Evolutionary conservation across 768 basidiomycete species (phyloP), one percentile per base, ranked within the genome.

Genomic region (Naematelia aurantialba): DNA sequence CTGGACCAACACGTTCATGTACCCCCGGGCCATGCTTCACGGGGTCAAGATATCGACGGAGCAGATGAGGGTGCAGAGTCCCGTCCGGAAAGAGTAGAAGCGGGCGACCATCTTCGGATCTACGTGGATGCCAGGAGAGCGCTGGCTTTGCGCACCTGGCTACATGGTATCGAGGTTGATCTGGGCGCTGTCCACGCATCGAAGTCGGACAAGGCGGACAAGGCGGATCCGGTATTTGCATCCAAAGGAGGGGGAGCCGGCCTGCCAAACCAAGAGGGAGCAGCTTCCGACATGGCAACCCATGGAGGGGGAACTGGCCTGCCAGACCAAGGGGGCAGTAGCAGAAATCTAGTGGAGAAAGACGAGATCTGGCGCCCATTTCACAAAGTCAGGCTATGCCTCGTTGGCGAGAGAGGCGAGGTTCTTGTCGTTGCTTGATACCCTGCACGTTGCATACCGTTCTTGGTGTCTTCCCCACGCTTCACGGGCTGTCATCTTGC

Each of bases 371-470:
- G 27, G n/a, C n/a, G 47, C 14, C 44, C 64, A 24, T 67, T 73
- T 27, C 56, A 70, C 27, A 66, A 62, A 30, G 62, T 59, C 29
- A 61, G 66, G 27, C 55, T 74, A 45, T 47, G 56, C 2, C 51
- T 74, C 19, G 56, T 74, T 2, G 72, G 72, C 13, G 59, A 62
- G n/a, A 57, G 58, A 54, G 69, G 69, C n/a, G 72, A 74, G 52
- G 72, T 67, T 0, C 45, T 74, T 25, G 52, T 68, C 3, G 65
- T 73, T 21, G 72, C 69, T 50, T 73, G 62, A 68, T 47, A 47
- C 46, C n/a, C 25, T 5, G n/a, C 46, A 47, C n/a, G 19, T 21
- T 21, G n/a, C 25, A 47, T 47, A 21, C 46, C 25, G 8, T 21
- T 26, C 8, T 47, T 44, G n/a, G n/a, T n/a, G n/a, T n/a, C n/a